These are phyloP conservation scores for Lecanicillium sp. DNA, from an alignment of 2,329 filamentous ascomycete genomes.

Conservation along the genomic window DNA sequence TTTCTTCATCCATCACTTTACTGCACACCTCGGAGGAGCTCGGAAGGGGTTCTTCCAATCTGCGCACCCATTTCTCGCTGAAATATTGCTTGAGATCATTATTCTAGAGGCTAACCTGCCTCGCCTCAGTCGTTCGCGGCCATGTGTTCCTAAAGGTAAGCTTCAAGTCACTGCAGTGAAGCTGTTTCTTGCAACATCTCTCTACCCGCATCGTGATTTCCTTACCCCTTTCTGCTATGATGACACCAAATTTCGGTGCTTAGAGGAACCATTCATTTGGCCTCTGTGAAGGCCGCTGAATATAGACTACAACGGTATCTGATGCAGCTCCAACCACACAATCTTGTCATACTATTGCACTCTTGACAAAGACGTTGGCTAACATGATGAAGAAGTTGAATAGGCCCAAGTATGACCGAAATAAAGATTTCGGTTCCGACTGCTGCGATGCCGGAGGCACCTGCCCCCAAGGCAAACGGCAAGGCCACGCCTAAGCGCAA, in stretches of 20 bases:
- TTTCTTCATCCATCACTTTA: not conserved
- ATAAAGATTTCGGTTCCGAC: slow-evolving; percentile 1
- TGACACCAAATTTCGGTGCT: slow-evolving; percentile 52
- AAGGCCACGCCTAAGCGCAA: slow-evolving; percentile 24
- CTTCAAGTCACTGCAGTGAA: not conserved
- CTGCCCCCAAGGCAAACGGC: slow-evolving; percentile 18
- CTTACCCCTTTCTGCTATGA: slow-evolving; percentile 37
- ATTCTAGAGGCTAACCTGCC: not conserved
- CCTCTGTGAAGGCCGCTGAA: slow-evolving; percentile 56
- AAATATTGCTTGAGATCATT: not conserved
- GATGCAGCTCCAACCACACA: slow-evolving; percentile 42
- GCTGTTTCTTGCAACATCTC: slow-evolving; percentile 19
- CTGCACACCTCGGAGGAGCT: not conserved
- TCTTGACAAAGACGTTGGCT: slow-evolving; percentile 15
- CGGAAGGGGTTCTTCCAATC: not conserved
- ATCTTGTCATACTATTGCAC: not conserved
- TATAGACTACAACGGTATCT: slow-evolving; percentile 99
- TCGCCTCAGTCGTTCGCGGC: not conserved
- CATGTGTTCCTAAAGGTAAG: slow-evolving; percentile 13
- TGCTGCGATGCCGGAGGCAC: slow-evolving; percentile 16
- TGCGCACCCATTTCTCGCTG: not conserved
- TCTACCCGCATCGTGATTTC: slow-evolving; percentile 13
- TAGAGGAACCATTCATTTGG: slow-evolving; percentile 54
- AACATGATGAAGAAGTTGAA: not conserved
- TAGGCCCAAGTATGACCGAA: slow-evolving; percentile 7